Evolutionary conservation across 768 basidiomycete genomes (phyloP).

Genomic region (Mycena capillaripes): DNA sequence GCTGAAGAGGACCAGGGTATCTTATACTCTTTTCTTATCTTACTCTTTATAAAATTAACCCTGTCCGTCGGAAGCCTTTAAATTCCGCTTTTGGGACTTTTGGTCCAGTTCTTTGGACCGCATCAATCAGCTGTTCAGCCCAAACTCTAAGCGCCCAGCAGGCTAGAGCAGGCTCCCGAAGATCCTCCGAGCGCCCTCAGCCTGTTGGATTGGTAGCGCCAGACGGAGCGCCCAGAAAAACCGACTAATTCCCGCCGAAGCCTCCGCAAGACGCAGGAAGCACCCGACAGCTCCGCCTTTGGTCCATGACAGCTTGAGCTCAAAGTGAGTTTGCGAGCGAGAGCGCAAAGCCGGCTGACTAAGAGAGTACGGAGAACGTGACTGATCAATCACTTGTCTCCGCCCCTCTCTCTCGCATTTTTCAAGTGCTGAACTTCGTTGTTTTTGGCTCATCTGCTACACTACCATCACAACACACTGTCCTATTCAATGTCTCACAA

Average conservation of each 20-base stretch:
- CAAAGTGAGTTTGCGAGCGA: background rate
- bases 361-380: conserved; percentile 9
- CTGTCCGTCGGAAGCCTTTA: background rate
- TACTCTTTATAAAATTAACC: too few species aligned
- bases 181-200: background rate
- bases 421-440: too few species aligned
- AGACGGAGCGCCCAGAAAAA: too few species aligned
- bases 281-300: too few species aligned
- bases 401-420: background rate
- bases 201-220: too few species aligned
- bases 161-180: background rate
- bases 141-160: background rate
- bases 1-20: too few species aligned
- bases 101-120: too few species aligned
- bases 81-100: background rate
- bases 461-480: too few species aligned
- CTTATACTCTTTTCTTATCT: background rate
- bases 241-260: too few species aligned
- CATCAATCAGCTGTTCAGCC: background rate
- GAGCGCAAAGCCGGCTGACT: conserved; percentile 17
- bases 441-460: too few species aligned
- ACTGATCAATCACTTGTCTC: conserved; percentile 3
- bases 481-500: background rate
- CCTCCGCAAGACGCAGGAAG: too few species aligned
- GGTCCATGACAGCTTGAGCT: conserved; percentile 3